Evolutionary conservation across 2,329 filamentous ascomycete species (phyloP).

Genomic region (Colletotrichum spaethianum): DNA sequence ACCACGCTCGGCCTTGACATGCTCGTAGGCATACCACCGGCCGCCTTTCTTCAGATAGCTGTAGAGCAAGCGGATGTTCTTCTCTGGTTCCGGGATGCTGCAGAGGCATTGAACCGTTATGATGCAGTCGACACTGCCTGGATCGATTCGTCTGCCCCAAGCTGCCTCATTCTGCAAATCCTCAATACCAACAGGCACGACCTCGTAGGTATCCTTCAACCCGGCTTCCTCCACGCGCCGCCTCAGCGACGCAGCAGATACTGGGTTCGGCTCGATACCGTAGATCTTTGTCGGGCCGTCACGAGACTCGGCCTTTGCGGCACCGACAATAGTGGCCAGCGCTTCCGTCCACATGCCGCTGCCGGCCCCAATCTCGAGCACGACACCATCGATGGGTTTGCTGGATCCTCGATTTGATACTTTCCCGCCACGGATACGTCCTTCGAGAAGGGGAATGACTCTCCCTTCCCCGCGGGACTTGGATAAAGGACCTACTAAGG

Average conservation of each 20-base stretch:
- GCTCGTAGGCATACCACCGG: conserved; percentile 68
- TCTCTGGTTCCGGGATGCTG: conserved; percentile 64
- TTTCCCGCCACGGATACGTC: conserved; percentile 50
- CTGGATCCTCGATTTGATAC: conserved; percentile 41
- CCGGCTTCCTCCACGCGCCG: conserved; percentile 58
- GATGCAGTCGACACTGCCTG: conserved; percentile 62
- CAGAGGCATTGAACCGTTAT: conserved; percentile 68
- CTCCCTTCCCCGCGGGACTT: conserved; percentile 44
- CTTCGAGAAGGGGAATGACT: conserved; percentile 63
- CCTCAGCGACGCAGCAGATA: conserved; percentile 57
- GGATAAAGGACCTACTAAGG: conserved; percentile 56
- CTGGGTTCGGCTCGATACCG: conserved; percentile 75
- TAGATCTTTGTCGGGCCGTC: conserved; percentile 61
- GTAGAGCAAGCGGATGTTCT: conserved; percentile 63
- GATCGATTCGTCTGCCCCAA: conserved; percentile 54
- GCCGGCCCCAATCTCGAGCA: conserved; percentile 75
- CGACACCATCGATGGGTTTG: conserved; percentile 62
- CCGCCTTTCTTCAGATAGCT: conserved; percentile 65
- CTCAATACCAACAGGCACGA: conserved; percentile 69
- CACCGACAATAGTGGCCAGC: conserved; percentile 51
- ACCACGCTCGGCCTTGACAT: conserved; percentile 55
- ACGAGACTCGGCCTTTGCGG: not conserved
- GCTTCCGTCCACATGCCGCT: conserved; percentile 72
- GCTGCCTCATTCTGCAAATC: conserved; percentile 53
- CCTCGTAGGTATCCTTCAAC: conserved; percentile 64